These are phyloP conservation scores for Beauveria sp. DNA, from an alignment of 2,329 filamentous ascomycete genomes.

Conservation along the genomic window DNA sequence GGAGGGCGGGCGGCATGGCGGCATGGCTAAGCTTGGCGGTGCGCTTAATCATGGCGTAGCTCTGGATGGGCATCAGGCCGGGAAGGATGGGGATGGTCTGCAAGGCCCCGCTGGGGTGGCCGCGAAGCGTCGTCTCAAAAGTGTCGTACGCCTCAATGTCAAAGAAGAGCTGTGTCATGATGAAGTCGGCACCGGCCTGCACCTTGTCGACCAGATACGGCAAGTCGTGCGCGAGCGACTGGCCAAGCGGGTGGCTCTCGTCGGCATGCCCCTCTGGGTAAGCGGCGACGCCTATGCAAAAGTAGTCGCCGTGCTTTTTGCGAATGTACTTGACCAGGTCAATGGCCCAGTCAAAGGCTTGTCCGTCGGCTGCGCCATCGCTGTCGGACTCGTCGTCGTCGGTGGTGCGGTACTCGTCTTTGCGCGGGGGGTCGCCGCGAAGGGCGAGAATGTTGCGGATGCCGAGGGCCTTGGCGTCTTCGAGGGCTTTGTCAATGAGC, in stretches of 20 bases:
- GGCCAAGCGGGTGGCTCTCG: slow-evolving; percentile 68
- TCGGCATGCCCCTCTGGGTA: slow-evolving; percentile 96
- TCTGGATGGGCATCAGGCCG: slow-evolving; percentile 95
- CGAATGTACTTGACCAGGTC: slow-evolving; percentile 88
- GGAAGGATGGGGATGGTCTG: slow-evolving; percentile 85
- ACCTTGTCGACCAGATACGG: slow-evolving; percentile 88
- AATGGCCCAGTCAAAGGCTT: slow-evolving; percentile 80
- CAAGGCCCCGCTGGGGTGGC: slow-evolving; percentile 79
- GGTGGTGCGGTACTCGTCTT: slow-evolving; percentile 72
- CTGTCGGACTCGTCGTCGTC: slow-evolving; percentile 46
- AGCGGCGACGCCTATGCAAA: slow-evolving; percentile 88
- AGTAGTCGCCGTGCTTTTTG: slow-evolving; percentile 82
- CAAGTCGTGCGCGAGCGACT: slow-evolving; percentile 70
- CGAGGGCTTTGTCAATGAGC: slow-evolving; percentile 79
- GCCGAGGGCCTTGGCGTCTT: slow-evolving; percentile 82
- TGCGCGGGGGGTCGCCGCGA: slow-evolving; percentile 81
- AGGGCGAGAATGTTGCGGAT: slow-evolving; percentile 91
- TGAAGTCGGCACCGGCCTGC: slow-evolving; percentile 86
- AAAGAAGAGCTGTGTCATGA: slow-evolving; percentile 98
- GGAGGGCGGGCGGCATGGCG: slow-evolving; percentile 62
- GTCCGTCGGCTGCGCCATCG: slow-evolving; percentile 38
- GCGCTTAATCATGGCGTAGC: slow-evolving; percentile 88
- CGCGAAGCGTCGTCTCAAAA: slow-evolving; percentile 70
- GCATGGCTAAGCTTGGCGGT: slow-evolving; percentile 94
- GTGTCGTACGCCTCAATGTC: slow-evolving; percentile 73